Conservation (phyloP, 2,329 filamentous ascomycete genomes). For the Colletotrichum caudatum region DNA sequence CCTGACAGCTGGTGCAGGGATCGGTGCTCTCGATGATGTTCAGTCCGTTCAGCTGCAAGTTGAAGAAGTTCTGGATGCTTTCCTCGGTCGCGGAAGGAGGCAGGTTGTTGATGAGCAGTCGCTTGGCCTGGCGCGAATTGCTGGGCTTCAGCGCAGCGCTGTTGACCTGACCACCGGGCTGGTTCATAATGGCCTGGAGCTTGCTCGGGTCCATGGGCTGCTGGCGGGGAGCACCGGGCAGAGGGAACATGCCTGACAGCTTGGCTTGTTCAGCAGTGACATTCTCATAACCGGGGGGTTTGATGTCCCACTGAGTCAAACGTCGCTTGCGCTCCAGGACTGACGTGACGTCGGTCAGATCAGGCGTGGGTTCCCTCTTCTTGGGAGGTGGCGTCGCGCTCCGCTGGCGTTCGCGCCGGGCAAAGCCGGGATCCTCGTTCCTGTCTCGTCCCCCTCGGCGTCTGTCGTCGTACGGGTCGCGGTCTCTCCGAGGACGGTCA, state of each 20-base stretch:
- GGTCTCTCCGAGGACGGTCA: conserved; percentile 67
- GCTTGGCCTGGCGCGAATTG: conserved; percentile 93
- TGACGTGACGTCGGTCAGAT: conserved; percentile 87
- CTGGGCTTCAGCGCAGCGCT: conserved; percentile 89
- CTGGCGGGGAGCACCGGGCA: conserved; percentile 93
- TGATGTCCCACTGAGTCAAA: conserved; percentile 99
- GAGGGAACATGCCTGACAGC: conserved; percentile 97
- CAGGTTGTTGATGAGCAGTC: conserved; percentile 88
- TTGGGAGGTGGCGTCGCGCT: conserved; percentile 86
- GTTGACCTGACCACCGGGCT: conserved; percentile 77
- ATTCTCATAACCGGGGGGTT: conserved; percentile 97
- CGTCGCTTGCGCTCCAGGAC: conserved; percentile 89
- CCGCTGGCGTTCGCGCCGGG: conserved; percentile 68
- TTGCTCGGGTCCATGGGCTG: conserved; percentile 95
- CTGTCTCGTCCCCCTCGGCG: conserved; percentile 63
- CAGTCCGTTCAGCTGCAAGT: conserved; percentile 94
- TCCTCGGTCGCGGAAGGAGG: conserved; percentile 81
- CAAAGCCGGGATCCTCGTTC: conserved; percentile 51
- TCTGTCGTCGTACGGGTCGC: conserved; percentile 66
- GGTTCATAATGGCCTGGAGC: conserved; percentile 95
- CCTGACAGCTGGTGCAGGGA: conserved; percentile 85
- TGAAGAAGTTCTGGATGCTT: conserved; percentile 85
- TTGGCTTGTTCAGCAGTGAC: conserved; percentile 99
- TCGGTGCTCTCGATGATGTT: conserved; percentile 89
- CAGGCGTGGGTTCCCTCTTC: conserved; percentile 95